Evolutionary conservation across 1,284 basidiomycete genomes (phyloP), one percentile per base, ranked within the genome.

Genomic region (Phlebopus sp.): DNA sequence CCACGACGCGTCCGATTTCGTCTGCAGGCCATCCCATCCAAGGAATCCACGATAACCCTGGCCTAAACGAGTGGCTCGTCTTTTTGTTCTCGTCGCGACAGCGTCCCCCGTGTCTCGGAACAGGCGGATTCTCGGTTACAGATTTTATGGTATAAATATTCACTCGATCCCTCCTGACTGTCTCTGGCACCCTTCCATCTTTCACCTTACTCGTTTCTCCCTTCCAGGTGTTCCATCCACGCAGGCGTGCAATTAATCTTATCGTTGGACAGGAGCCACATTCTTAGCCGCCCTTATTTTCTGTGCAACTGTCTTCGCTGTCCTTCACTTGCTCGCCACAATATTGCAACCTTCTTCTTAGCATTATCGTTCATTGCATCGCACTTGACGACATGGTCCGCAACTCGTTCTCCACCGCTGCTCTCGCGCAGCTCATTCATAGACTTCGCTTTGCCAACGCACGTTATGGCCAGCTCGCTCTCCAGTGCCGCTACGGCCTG

Each of bases 381-480:
- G 32, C 32, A 60, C 48, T 46, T 40, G 2, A 54, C 58, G 49
- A 48, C 42, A 56, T 62, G 55, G 58, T 45, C 54, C 59, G 55
- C 42, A 55, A 52, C 8, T 19, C 59, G 0, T 52, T 65, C 11
- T 58, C 64, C 21, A 53, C 59, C 42, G 54, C 59, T 21, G 56
- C 57, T 1, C 58, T 66, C 37, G 60, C 62, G n/a, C 64, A 68
- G 52, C 67, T 80, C 58, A 56, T 71, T 40, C 46, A 55, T 29
- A 69, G 67, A 32, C 67, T 77, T 40, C 71, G 69, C 19, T 53
- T 55, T 34, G 68, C 78, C 27, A 78, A 78, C 59, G 58, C 53
- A 1, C 69, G 63, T 46, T 73, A 74, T 56, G 46, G 56, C 37
- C 54, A 57, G 31, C 57, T 75, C 49, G 73, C 77, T 0, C 56